Percentiles rank a stretch among this genome's conserved stretches.
phyloP scores from a whole-genome alignment of 768 basidiomycete genomes.

The Lactifluus volemus region DNA sequence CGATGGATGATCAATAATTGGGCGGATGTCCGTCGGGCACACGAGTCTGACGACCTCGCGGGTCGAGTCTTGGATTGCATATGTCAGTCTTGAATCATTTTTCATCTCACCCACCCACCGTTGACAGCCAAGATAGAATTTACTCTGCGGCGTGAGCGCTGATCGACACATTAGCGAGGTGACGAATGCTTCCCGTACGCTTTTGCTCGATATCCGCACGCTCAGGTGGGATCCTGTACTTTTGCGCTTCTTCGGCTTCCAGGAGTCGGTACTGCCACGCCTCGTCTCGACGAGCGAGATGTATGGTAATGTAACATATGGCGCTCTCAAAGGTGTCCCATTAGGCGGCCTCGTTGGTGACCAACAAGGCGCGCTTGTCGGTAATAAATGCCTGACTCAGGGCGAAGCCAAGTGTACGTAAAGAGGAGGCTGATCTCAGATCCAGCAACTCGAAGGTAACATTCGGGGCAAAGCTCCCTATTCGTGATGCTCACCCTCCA shows the following conservation, averaged over 20 bases:
- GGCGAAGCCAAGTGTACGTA: conserved; percentile 99
- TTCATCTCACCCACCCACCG: background rate
- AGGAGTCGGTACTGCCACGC: conserved; percentile 67
- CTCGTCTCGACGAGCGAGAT: conserved; percentile 90
- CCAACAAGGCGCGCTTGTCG: conserved; percentile 93
- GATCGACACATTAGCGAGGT: conserved; percentile 84
- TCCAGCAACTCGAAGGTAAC: too few relatives aligned
- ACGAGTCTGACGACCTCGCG: conserved; percentile 69
- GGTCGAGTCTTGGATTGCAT: conserved; percentile 94
- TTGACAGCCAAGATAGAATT: conserved; percentile 42
- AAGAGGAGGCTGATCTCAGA: too few relatives aligned
- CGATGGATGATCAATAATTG: conserved; percentile 94
- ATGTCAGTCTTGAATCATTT: conserved; percentile 37
- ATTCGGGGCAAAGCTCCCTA: too few relatives aligned
- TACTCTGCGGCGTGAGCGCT: conserved; percentile 64
- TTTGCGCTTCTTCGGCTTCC: conserved; percentile 80
- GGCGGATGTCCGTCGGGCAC: conserved; percentile 64
- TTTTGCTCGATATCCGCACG: conserved; percentile 76
- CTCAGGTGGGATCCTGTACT: conserved; percentile 79
- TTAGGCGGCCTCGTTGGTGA: conserved; percentile 96
- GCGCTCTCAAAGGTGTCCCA: conserved; percentile 62
- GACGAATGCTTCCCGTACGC: conserved; percentile 94
- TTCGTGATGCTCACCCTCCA: conserved; percentile 24
- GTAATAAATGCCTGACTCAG: conserved; percentile 86
- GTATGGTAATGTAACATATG: conserved; percentile 69